phyloP scores from a whole-genome alignment of 257 asterid genomes.

The Fraxinus cuspidata region DNA sequence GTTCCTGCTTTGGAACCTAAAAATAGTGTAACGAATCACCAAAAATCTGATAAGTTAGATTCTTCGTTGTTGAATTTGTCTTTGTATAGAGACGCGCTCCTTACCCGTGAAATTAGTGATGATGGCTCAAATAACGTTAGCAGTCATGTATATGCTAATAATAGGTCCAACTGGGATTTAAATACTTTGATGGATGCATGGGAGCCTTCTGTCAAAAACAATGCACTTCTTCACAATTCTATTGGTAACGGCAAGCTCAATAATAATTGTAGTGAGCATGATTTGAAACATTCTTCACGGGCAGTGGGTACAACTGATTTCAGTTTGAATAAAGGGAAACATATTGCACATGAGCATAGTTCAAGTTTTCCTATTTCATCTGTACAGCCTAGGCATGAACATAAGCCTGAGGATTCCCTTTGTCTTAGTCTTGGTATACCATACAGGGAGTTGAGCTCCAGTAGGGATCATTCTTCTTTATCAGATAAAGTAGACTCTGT shows the following conservation, averaged over 20 bases:
- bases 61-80: slow-evolving; percentile 53
- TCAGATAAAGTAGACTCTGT: slow-evolving; percentile 29
- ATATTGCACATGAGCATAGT: slow-evolving; percentile 31
- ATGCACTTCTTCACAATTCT: slow-evolving; percentile 30
- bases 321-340: slow-evolving; percentile 49
- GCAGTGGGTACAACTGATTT: slow-evolving; percentile 23
- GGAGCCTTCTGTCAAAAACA: slow-evolving; percentile 56
- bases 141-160: slow-evolving; percentile 38
- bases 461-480: slow-evolving; percentile 31
- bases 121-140: slow-evolving; percentile 24
- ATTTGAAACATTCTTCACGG: neutral
- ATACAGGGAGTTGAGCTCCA: slow-evolving; percentile 28
- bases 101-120: slow-evolving; percentile 28
- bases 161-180: slow-evolving; percentile 85
- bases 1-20: slow-evolving; percentile 30
- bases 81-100: slow-evolving; percentile 33
- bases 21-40: slow-evolving; percentile 22
- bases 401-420: slow-evolving; percentile 54
- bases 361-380: slow-evolving; percentile 36
- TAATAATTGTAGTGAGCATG: slow-evolving; percentile 5
- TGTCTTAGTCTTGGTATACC: slow-evolving; percentile 66
- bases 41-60: slow-evolving; percentile 39
- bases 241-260: slow-evolving; percentile 28
- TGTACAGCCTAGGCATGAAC: slow-evolving; percentile 29
- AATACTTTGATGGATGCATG: slow-evolving; percentile 87